Conservation (phyloP, 2,329 filamentous ascomycete species). For the Phaeosphaeriaceae sp. region DNA sequence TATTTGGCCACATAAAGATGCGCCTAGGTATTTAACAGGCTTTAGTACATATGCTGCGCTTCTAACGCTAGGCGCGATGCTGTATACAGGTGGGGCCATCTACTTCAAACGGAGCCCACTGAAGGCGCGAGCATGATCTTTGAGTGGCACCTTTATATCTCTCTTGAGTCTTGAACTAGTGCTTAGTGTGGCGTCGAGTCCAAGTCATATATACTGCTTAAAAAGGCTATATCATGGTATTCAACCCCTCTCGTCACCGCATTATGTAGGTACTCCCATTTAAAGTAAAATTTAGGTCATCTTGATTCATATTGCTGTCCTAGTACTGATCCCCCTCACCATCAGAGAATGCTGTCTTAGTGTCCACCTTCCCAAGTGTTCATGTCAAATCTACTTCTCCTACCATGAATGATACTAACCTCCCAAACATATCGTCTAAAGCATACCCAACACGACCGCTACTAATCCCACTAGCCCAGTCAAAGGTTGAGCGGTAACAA, state of each 20-base stretch:
- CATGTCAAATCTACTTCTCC: not conserved
- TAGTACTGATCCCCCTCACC: too few relatives aligned
- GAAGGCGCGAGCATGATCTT: not conserved
- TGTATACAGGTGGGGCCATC: slow-evolving; percentile 1
- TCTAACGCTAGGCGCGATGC: slow-evolving; percentile 1
- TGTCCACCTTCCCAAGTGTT: not conserved
- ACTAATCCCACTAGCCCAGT: not conserved
- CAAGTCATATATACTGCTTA: too few relatives aligned
- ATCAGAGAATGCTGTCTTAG: not conserved
- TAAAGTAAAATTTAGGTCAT: too few relatives aligned
- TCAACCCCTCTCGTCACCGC: too few relatives aligned
- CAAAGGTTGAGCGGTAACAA: not conserved
- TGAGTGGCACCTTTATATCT: not conserved
- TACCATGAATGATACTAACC: not conserved
- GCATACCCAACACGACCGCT: not conserved
- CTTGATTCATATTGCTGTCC: too few relatives aligned
- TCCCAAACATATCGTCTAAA: not conserved
- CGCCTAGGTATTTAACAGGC: slow-evolving; percentile 7
- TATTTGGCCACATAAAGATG: slow-evolving; percentile 7
- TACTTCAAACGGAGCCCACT: slow-evolving; percentile 3
- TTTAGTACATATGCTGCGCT: slow-evolving; percentile 6
- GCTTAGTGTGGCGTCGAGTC: not conserved
- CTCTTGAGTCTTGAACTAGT: not conserved
- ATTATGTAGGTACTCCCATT: not conserved
- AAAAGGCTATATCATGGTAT: too few relatives aligned